phyloP scores from a whole-genome alignment of 306 rosid genomes.

The Echinosophora koreensis region DNA sequence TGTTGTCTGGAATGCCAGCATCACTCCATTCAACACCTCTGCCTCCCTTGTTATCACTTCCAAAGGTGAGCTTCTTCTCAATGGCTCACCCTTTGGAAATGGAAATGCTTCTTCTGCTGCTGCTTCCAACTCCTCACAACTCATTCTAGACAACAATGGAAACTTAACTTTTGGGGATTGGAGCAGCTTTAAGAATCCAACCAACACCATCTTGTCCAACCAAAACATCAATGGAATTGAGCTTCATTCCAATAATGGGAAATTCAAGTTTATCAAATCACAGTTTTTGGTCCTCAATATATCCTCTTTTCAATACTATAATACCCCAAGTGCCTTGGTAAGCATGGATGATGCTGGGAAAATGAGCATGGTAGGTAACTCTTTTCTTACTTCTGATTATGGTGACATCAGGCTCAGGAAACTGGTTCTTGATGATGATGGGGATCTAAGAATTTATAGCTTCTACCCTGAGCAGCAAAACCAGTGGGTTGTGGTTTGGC shows the following conservation, averaged over 20 bases:
- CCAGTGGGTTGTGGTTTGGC: constrained; percentile 73
- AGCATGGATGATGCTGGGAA: constrained; percentile 49
- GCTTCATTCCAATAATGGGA: constrained; percentile 53
- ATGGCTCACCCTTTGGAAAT: constrained; percentile 7
- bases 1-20: constrained; percentile 60
- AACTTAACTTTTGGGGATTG: constrained; percentile 58
- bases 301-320: constrained; percentile 45
- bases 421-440: constrained; percentile 74
- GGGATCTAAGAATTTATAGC: constrained; percentile 72
- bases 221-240: constrained; percentile 48
- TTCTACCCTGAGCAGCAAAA: constrained; percentile 41
- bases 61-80: constrained; percentile 57
- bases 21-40: constrained; percentile 17
- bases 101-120: not conserved
- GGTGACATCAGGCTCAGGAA: constrained; percentile 53
- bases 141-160: constrained; percentile 52
- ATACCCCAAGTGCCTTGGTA: not conserved
- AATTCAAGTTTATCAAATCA: constrained; percentile 49
- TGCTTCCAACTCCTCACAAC: constrained; percentile 49
- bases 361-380: constrained; percentile 40
- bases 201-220: constrained; percentile 67
- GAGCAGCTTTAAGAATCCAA: constrained; percentile 67
- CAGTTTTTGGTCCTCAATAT: constrained; percentile 38
- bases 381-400: constrained; percentile 61
- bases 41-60: constrained; percentile 51